Evolutionary conservation across 2,329 filamentous ascomycete genomes (phyloP).

Genomic region (Sclerotinia borealis): DNA sequence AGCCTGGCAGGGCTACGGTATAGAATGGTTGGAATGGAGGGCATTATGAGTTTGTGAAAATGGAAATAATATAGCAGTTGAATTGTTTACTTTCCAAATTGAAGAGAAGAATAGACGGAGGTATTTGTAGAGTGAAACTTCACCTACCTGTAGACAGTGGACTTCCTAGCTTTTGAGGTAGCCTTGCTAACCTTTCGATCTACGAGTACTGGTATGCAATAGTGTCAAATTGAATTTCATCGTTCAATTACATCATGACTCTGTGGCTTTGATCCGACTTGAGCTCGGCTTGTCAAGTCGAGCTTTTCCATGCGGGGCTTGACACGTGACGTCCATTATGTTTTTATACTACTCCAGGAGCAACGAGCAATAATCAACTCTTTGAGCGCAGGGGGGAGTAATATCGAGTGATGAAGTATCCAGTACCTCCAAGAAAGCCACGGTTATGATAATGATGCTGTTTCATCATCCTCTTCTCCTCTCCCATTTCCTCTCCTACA

Average conservation of each 20-base stretch:
- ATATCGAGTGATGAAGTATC: background rate
- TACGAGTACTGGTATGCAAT: too few relatives aligned
- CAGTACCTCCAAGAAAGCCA: too few relatives aligned
- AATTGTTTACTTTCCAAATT: background rate
- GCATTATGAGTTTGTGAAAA: background rate
- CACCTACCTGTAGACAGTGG: background rate
- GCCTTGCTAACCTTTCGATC: background rate
- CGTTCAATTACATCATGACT: background rate
- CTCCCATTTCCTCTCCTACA: too few relatives aligned
- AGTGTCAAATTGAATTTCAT: background rate
- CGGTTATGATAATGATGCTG: too few relatives aligned
- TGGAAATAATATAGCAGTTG: background rate
- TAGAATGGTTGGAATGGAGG: background rate
- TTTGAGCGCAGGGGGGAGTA: background rate
- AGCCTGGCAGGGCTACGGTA: slow-evolving; percentile 15
- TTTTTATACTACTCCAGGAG: background rate
- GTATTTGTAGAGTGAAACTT: background rate
- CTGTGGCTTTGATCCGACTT: background rate
- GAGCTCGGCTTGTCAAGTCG: background rate
- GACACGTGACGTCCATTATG: background rate
- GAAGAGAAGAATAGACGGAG: background rate
- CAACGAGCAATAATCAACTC: background rate
- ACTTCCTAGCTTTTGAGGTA: too few relatives aligned
- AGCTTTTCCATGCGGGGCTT: background rate
- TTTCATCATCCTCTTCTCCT: background rate